Conservation (phyloP, 306 rosid genomes). For the Pachyrhizus erosus region DNA sequence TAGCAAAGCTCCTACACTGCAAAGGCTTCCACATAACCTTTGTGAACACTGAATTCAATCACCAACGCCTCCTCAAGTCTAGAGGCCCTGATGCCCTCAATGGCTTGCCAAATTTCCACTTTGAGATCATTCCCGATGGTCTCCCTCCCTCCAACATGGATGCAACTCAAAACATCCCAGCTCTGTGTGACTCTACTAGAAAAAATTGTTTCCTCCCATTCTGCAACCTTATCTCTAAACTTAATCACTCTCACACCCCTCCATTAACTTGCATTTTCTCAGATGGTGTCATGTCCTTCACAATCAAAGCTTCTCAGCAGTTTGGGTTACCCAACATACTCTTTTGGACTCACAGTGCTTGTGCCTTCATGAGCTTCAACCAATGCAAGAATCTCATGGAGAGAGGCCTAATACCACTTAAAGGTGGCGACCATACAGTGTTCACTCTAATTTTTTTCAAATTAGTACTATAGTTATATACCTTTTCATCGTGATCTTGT, state of each 20-base stretch:
- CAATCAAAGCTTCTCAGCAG: constrained; percentile 48
- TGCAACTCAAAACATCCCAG: constrained; percentile 50
- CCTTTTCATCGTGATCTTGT: background rate
- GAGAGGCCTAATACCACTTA: constrained; percentile 47
- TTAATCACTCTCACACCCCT: constrained; percentile 40
- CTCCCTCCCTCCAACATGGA: constrained; percentile 47
- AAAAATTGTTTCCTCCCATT: constrained; percentile 40
- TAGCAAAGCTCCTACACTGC: constrained; percentile 49
- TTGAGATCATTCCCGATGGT: constrained; percentile 53
- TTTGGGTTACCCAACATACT: constrained; percentile 43
- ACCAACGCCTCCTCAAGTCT: constrained; percentile 48
- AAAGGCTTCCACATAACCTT: constrained; percentile 55
- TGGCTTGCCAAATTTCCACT: constrained; percentile 43
- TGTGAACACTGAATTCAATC: constrained; percentile 53
- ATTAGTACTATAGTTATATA: background rate
- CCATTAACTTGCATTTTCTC: constrained; percentile 51
- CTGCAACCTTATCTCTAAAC: constrained; percentile 44
- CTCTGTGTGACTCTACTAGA: constrained; percentile 46
- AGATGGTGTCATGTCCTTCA: constrained; percentile 53
- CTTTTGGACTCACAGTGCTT: constrained; percentile 49
- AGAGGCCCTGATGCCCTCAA: constrained; percentile 42
- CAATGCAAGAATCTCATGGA: constrained; percentile 53
- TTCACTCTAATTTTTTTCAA: background rate
- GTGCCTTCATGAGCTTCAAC: constrained; percentile 46
- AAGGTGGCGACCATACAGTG: constrained; percentile 27